Base-by-base conservation (phyloP, 805 yeast species). In the Schwanniomyces sp. region DNA sequence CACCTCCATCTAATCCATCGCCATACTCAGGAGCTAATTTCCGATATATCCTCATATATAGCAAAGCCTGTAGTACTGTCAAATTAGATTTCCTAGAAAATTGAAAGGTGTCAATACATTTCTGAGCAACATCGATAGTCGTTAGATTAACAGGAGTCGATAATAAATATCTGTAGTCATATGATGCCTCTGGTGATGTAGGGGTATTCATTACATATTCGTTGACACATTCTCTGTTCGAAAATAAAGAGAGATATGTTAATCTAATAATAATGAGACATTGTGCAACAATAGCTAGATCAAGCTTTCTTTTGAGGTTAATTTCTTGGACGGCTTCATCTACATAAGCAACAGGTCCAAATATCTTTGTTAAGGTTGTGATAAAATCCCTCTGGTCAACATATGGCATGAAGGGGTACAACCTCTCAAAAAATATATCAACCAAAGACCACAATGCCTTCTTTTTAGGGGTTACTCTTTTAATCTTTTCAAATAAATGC, bases 1-100 rank as follows among this genome's bases (percentile, higher is more conserved):
- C 79, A 28, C 81, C 84, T 46, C 80, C 84, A 54, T 79, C 85
- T 4, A 69, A 66, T 1, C 74, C 69, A 52, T 76, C 81, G 24
- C 81, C 82, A 53, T 76, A 78, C 41, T 70, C 76, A 0, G 80
- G 80, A 0, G 78, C 60, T 34, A 56, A 63, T 18, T 59, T 68
- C 49, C 62, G 75, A 58, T 79, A 81, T 21, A 78, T 61, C 48
- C 79, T 69, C 71, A 80, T 70, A 51, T 74, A 64, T 38, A 79
- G 45, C 9, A 78, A 72, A 51, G 80, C 75, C 54, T 80, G 84
- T 44, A 81, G 63, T n/a, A 80, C 69, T 0, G 74, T 69, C 9
- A 81, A 53, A 9, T 81, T 74, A 37, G 79, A 37, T 40, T 45
- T 56, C 4, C 54, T 43, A 7, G 53, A 36, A 14, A 52, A 29